phyloP scores from a whole-genome alignment of 2,329 filamentous ascomycete genomes.

The Coniochaeta hoffmannii region DNA sequence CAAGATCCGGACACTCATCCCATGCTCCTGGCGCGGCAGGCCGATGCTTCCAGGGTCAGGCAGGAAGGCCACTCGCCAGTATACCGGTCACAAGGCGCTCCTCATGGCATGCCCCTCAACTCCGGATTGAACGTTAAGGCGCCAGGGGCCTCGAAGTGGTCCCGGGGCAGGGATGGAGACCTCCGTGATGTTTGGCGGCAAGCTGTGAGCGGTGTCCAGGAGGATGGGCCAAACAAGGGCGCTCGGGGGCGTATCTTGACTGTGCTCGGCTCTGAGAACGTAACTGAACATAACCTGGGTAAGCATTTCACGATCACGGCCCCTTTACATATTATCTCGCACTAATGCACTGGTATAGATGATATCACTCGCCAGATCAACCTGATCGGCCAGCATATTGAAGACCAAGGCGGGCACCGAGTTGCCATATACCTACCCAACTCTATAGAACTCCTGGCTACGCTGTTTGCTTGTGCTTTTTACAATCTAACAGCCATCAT shows the following conservation, averaged over 20 bases:
- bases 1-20: slow-evolving; percentile 88
- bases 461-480: slow-evolving; percentile 84
- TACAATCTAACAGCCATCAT: slow-evolving; percentile 80
- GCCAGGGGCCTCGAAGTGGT: slow-evolving; percentile 72
- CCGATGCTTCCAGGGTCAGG: slow-evolving; percentile 68
- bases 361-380: slow-evolving; percentile 81
- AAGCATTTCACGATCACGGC: slow-evolving; percentile 14
- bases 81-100: slow-evolving; percentile 76
- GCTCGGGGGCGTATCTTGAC: slow-evolving; percentile 69
- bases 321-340: not conserved
- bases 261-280: slow-evolving; percentile 66
- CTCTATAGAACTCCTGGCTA: slow-evolving; percentile 76
- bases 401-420: slow-evolving; percentile 63
- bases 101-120: slow-evolving; percentile 76
- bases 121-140: slow-evolving; percentile 77
- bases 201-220: slow-evolving; percentile 56
- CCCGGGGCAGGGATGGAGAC: slow-evolving; percentile 77
- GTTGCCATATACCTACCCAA: slow-evolving; percentile 91
- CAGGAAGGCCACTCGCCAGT: slow-evolving; percentile 78
- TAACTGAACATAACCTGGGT: slow-evolving; percentile 65
- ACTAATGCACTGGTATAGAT: slow-evolving; percentile 31
- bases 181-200: slow-evolving; percentile 84
- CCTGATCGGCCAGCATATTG: slow-evolving; percentile 70
- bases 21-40: slow-evolving; percentile 80
- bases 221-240: slow-evolving; percentile 50